Evolutionary conservation across 2,329 filamentous ascomycete genomes (phyloP), one percentile per base, ranked within the genome.

Genomic region (Fusarium luffae): DNA sequence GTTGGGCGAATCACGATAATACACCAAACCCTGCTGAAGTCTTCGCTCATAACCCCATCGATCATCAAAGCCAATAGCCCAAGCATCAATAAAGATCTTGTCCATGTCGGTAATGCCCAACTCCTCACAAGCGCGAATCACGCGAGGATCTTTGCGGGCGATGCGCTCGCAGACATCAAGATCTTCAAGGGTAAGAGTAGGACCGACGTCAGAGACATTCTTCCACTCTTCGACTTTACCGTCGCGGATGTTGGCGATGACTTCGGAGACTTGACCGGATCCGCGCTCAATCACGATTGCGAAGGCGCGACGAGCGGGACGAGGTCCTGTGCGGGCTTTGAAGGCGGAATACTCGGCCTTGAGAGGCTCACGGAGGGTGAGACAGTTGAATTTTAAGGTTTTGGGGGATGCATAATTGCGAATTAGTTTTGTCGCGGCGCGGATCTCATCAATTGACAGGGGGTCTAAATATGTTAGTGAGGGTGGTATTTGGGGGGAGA

Each of bases 1-100:
- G 70, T 92, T 89, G 16, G 88, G 76, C 63, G 92, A 87, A 37
- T 90, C 90, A 41, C 92, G 88, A 77, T 93, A 94, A 81, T 94
- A 94, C 86, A 93, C 92, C 28, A 95, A 82, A 14, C 91, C 92
- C 81, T 95, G 92, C 80, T 95, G 92, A 11, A 94, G 85, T 60
- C 92, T 87, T 40, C 92, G 85, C 59, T 85, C 84, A 59, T 83
- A 92, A 52, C 92, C 92, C 78, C 93, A 94, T 50, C 92, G 89
- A 77, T 92, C 88, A 73, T 95, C 92, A 68, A 92, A 92, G 32
- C 92, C 92, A 79, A 95, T 94, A 3, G 92, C 93, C 92, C 92
- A 95, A 43, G 91, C 92, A 78, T 95, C 92, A 77, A 92, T 91
- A 79, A 92, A 94, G 37, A 95, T 90, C 80, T 94, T 93, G 79